Evolutionary conservation across 345 rosid genomes (phyloP), one percentile per base, ranked within the genome.

Genomic region (Corymbia maculata): DNA sequence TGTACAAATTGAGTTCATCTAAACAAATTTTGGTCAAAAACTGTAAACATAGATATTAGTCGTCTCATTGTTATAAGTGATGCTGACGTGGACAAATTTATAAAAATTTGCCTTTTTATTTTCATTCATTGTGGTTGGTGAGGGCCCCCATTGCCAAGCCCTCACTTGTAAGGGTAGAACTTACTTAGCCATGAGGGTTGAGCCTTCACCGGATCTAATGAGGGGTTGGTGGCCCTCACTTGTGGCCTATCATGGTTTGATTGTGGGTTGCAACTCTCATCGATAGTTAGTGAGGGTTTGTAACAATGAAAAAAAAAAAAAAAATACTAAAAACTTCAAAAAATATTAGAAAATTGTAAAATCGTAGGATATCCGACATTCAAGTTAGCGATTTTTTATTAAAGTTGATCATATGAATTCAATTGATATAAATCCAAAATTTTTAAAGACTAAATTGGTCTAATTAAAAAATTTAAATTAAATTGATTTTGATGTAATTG

Each of bases 251-350:
- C 1, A 8, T 55, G 26, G 26, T 12, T 9, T 55, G 12, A 12
- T 1, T 1, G 22, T 21, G 28, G 13, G 61, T 0, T 9, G 11
- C 1, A 0, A 55, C 2, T 0, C 5, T 22, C 0, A 0, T 28
- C 0, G 22, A 1, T 0, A 0, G 2, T 0, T 2, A 4, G 24
- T 0, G 28, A 55, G 13, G 3, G 4, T 36, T 36, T 36, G 42
- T 36, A 36, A 22, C 1, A 5, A 22, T 0, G 4, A 22, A 8
- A 55, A 55, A 55, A 21, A 22, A 55, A 1, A 22, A 55, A 55
- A 55, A 55, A 55, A 4, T 8, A 55, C 0, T 55, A 22, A 55
- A 21, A 51, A 51, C 3, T 51, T 51, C 52, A 13, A 51, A 51
- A 51, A 13, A 21, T 19, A 9, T 55, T 8, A 9, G 4, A 22